These are phyloP conservation scores for Mycosphaerella arachidis DNA, from an alignment of 2,329 filamentous ascomycete genomes.

Conservation along the genomic window DNA sequence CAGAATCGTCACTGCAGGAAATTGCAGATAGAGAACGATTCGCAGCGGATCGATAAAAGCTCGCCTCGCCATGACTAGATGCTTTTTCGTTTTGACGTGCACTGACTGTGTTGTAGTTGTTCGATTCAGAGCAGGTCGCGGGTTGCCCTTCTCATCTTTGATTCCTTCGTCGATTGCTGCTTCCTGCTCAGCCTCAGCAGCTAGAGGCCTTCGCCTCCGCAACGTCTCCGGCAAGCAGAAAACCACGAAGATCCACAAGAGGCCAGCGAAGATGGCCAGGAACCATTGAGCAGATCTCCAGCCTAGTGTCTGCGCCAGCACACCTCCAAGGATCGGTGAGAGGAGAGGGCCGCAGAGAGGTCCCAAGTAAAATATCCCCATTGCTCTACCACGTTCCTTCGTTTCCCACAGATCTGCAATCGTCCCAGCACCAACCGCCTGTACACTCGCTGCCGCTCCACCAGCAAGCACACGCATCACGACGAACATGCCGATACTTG, in stretches of 20 bases:
- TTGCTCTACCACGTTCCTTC: constrained; percentile 68
- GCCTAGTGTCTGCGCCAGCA: constrained; percentile 61
- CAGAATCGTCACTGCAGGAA: constrained; percentile 67
- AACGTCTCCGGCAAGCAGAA: constrained; percentile 65
- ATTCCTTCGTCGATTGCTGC: constrained; percentile 21
- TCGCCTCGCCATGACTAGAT: constrained; percentile 52
- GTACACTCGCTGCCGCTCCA: constrained; percentile 73
- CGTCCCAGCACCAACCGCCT: constrained; percentile 77
- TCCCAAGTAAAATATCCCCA: constrained; percentile 78
- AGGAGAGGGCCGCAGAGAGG: constrained; percentile 70
- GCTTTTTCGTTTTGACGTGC: constrained; percentile 52
- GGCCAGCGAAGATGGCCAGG: constrained; percentile 63
- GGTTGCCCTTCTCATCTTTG: constrained; percentile 21
- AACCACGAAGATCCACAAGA: constrained; percentile 53
- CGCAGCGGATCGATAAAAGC: constrained; percentile 67
- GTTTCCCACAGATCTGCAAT: constrained; percentile 78
- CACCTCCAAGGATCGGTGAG: constrained; percentile 72
- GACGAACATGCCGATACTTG: constrained; percentile 70
- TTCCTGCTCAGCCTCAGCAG: constrained; percentile 23
- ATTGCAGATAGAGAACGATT: constrained; percentile 67
- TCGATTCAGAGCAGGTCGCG: constrained; percentile 35
- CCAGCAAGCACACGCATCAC: constrained; percentile 70
- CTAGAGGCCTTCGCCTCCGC: constrained; percentile 27
- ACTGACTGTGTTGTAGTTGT: constrained; percentile 60
- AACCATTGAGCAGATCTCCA: constrained; percentile 81